phyloP scores from a whole-genome alignment of 495 filamentous ascomycete species.

The Lepidopterella palustris region DNA sequence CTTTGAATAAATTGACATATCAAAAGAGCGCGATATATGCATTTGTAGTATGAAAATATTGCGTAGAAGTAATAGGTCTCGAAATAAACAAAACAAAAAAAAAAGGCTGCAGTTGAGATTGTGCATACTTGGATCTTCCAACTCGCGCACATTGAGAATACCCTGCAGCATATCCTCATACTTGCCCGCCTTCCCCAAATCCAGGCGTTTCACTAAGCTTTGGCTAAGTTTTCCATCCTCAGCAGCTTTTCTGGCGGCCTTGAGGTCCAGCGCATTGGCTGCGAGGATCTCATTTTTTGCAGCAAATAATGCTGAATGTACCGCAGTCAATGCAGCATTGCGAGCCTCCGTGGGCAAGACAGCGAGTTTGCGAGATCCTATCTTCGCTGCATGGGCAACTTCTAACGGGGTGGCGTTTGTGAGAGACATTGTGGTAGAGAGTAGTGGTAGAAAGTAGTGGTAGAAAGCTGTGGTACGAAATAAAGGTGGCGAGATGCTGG shows the following conservation, averaged over 20 bases:
- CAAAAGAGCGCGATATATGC: too few species aligned
- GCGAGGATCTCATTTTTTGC: slow-evolving; percentile 69
- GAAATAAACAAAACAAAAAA: too few species aligned
- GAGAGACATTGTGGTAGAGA: slow-evolving; percentile 35
- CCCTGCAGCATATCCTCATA: slow-evolving; percentile 98
- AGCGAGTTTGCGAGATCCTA: slow-evolving; percentile 36
- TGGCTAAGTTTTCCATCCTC: slow-evolving; percentile 67
- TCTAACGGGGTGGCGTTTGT: slow-evolving; percentile 39
- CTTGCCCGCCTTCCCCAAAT: slow-evolving; percentile 78
- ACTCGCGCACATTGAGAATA: slow-evolving; percentile 77
- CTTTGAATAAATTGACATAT: too few species aligned
- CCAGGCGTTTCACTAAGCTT: slow-evolving; percentile 85
- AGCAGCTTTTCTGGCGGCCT: slow-evolving; percentile 62
- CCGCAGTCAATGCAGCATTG: slow-evolving; percentile 75
- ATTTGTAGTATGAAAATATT: too few species aligned
- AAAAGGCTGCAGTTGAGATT: too few species aligned
- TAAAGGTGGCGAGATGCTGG: not conserved
- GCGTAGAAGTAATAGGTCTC: too few species aligned
- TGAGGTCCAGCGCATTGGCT: slow-evolving; percentile 79
- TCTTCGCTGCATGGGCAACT: slow-evolving; percentile 35
- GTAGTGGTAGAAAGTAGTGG: not conserved
- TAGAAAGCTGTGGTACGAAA: not conserved
- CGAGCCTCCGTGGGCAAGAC: slow-evolving; percentile 43
- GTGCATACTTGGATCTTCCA: slow-evolving; percentile 81
- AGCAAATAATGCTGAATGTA: slow-evolving; percentile 62